phyloP scores from a whole-genome alignment of 805 yeast species.

The Sugiyamaella americana region DNA sequence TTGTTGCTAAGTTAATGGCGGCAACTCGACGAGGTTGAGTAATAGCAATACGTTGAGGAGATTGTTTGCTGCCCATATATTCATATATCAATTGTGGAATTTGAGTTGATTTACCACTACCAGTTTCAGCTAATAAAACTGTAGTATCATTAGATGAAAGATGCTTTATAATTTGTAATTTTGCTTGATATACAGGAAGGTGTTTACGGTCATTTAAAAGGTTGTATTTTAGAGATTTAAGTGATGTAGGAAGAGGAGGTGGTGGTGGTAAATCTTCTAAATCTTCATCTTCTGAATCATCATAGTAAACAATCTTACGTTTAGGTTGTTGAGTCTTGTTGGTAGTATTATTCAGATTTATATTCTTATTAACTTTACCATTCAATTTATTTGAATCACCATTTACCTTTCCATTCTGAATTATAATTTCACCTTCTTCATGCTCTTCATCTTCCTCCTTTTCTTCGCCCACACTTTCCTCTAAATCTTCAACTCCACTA shows the following conservation, averaged over 20 bases:
- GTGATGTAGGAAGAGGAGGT: background rate
- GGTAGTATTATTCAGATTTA: too few species aligned
- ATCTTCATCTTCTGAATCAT: slow-evolving; percentile 22
- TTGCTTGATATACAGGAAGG: slow-evolving; percentile 73
- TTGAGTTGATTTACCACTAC: slow-evolving; percentile 97
- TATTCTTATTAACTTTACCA: background rate
- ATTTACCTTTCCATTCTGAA: background rate
- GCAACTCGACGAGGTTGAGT: slow-evolving; percentile 98
- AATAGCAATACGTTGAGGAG: slow-evolving; percentile 63
- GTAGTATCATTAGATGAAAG: slow-evolving; percentile 58
- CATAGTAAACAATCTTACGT: slow-evolving; percentile 8
- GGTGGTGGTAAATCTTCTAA: background rate
- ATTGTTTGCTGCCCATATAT: slow-evolving; percentile 18
- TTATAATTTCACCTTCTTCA: background rate
- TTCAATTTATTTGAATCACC: background rate
- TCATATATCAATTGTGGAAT: slow-evolving; percentile 84
- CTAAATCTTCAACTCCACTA: background rate
- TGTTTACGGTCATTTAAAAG: slow-evolving; percentile 36
- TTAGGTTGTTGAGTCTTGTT: background rate
- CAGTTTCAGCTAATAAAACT: slow-evolving; percentile 90
- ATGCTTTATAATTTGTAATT: slow-evolving; percentile 53
- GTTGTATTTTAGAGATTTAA: slow-evolving; percentile 11
- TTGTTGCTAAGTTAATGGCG: slow-evolving; percentile 85
- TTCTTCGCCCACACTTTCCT: background rate
- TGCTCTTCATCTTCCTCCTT: background rate